Percentiles rank a stretch among this genome's conserved stretches.
phyloP scores from a whole-genome alignment of 331 rosid genomes.

The Rhamnella rubrinervis region DNA sequence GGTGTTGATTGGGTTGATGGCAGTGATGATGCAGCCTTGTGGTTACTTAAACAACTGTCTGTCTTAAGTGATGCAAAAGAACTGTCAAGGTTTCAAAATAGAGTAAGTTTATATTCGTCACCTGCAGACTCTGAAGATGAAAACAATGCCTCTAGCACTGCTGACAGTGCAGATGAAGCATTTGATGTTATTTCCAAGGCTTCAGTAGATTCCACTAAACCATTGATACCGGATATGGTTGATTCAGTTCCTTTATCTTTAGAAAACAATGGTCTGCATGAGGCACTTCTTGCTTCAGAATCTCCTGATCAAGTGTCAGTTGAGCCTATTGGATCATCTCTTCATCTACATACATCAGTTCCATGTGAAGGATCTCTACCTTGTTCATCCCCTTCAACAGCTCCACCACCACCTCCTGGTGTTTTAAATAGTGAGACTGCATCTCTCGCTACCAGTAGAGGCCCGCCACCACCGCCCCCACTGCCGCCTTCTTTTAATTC shows the following conservation, averaged over 20 bases:
- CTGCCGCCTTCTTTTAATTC: conserved; percentile 15
- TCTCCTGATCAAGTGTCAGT: conserved; percentile 35
- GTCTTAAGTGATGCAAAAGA: conserved; percentile 79
- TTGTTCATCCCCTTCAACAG: conserved; percentile 30
- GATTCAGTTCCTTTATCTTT: conserved; percentile 44
- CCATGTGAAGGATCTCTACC: conserved; percentile 35
- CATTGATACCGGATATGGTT: conserved; percentile 34
- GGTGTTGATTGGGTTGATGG: conserved; percentile 86
- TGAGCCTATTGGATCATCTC: conserved; percentile 33
- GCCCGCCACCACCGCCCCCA: conserved; percentile 10
- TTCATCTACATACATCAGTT: conserved; percentile 24
- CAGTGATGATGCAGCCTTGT: conserved; percentile 88
- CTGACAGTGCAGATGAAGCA: conserved; percentile 93
- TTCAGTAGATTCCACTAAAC: conserved; percentile 46
- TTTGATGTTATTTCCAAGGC: conserved; percentile 64
- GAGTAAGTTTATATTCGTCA: conserved; percentile 70
- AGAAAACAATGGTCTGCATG: conserved; percentile 41
- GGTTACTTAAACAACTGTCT: conserved; percentile 86
- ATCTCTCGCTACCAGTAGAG: not conserved
- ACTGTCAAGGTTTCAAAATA: conserved; percentile 71
- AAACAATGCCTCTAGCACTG: conserved; percentile 82
- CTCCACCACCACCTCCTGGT: conserved; percentile 1
- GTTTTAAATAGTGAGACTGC: not conserved
- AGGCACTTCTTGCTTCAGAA: conserved; percentile 34
- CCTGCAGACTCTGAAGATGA: conserved; percentile 95